Evolutionary conservation across 352 stramenopile species (phyloP).

Genomic region (Phytopythium oedochilum): DNA sequence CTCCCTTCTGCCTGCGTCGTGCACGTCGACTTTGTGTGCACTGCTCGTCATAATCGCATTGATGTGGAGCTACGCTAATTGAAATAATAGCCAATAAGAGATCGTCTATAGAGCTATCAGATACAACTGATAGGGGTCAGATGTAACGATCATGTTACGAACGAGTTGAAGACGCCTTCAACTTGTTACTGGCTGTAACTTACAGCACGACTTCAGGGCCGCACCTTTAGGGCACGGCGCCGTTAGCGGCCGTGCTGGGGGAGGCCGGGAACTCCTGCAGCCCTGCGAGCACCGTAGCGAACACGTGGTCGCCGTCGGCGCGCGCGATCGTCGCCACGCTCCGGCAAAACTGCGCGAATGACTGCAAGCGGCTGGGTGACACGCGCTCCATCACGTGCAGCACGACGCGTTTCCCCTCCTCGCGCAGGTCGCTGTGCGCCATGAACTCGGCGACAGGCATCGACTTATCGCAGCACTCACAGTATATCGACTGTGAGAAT

Average conservation of each 20-base stretch:
- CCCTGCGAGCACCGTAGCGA: neutral
- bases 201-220: too few species aligned
- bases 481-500: conserved; percentile 1
- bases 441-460: neutral
- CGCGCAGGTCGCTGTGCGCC: neutral
- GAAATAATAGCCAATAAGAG: too few species aligned
- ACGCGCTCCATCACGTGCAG: conserved; percentile 1
- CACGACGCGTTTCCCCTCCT: neutral
- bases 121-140: too few species aligned
- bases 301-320: neutral
- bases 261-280: neutral
- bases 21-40: neutral
- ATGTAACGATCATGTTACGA: too few species aligned
- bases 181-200: too few species aligned
- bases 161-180: too few species aligned
- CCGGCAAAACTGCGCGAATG: neutral
- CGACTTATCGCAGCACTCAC: conserved; percentile 1
- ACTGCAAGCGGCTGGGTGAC: neutral
- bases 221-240: neutral
- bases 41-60: too few species aligned
- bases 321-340: neutral
- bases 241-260: neutral
- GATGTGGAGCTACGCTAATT: too few species aligned
- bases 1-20: neutral
- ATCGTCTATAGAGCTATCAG: too few species aligned